A percentile compares a stretch with the other conserved stretches of the same genome.
These are phyloP conservation scores for Yamadazyma sp. DNA, from an alignment of 805 yeast genomes.

Conservation along the genomic window DNA sequence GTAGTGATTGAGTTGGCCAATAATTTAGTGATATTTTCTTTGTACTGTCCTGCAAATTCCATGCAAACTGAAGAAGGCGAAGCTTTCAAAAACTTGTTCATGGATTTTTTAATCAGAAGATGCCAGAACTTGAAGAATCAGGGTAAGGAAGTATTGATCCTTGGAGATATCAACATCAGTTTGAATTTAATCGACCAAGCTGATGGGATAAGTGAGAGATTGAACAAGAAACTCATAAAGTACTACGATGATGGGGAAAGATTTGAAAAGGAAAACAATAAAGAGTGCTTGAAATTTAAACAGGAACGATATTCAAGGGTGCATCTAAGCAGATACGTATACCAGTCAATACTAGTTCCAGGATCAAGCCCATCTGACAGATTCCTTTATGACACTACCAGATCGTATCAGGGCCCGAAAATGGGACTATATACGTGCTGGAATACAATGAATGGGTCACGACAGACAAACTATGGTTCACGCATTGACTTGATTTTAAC, in stretches of 20 bases:
- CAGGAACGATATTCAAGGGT: constrained; percentile 27
- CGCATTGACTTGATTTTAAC: constrained; percentile 74
- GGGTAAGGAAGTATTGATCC: constrained; percentile 69
- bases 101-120: constrained; percentile 60
- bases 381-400: constrained; percentile 56
- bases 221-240: constrained; percentile 35
- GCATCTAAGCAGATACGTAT: constrained; percentile 28
- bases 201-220: constrained; percentile 53
- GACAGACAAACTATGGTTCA: constrained; percentile 86
- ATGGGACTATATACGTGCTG: constrained; percentile 83
- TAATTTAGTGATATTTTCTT: constrained; percentile 58
- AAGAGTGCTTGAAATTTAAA: constrained; percentile 37
- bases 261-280: constrained; percentile 12
- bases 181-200: constrained; percentile 83
- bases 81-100: constrained; percentile 54
- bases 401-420: constrained; percentile 56
- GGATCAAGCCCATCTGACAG: constrained; percentile 15
- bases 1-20: constrained; percentile 70
- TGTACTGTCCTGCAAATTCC: constrained; percentile 94
- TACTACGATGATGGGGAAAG: constrained; percentile 12
- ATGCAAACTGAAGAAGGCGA: constrained; percentile 67
- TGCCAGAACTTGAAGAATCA: constrained; percentile 49
- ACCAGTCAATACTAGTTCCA: constrained; percentile 17
- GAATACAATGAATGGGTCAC: constrained; percentile 74
- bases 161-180: constrained; percentile 89